Conservation (phyloP, 345 rosid genomes). For the Linum trigynum region DNA sequence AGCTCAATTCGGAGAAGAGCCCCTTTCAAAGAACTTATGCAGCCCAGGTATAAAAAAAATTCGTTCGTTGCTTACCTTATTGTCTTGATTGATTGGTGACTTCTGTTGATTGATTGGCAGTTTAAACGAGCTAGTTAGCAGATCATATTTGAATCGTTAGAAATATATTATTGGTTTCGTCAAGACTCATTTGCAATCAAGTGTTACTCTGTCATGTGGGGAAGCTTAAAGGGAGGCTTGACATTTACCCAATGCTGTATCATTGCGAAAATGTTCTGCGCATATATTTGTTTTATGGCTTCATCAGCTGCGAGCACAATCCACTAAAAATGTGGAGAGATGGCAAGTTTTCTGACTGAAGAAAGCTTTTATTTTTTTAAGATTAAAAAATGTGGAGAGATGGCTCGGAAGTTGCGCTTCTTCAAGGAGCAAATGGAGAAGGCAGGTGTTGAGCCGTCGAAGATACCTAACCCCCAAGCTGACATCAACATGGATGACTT, state of each 20-base stretch:
- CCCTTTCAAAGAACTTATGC: constrained; percentile 97
- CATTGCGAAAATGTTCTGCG: too few species aligned
- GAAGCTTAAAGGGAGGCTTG: too few species aligned
- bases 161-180: not conserved
- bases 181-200: not conserved
- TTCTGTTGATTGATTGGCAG: not conserved
- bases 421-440: constrained; percentile 86
- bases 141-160: not conserved
- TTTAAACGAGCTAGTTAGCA: too few species aligned
- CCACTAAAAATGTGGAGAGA: too few species aligned
- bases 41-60: constrained; percentile 47
- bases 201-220: not conserved
- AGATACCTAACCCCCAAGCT: constrained; percentile 25
- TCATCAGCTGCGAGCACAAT: too few species aligned
- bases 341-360: not conserved
- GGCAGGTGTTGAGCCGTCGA: constrained; percentile 51
- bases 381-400: constrained; percentile 90
- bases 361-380: constrained; percentile 9
- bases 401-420: constrained; percentile 77
- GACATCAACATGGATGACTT: constrained; percentile 59
- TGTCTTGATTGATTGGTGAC: not conserved
- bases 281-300: too few species aligned
- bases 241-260: too few species aligned
- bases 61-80: not conserved
- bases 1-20: constrained; percentile 89